phyloP scores from a whole-genome alignment of 192 early-diverging fungal species.

The Phlyctochytrium planicorne region DNA sequence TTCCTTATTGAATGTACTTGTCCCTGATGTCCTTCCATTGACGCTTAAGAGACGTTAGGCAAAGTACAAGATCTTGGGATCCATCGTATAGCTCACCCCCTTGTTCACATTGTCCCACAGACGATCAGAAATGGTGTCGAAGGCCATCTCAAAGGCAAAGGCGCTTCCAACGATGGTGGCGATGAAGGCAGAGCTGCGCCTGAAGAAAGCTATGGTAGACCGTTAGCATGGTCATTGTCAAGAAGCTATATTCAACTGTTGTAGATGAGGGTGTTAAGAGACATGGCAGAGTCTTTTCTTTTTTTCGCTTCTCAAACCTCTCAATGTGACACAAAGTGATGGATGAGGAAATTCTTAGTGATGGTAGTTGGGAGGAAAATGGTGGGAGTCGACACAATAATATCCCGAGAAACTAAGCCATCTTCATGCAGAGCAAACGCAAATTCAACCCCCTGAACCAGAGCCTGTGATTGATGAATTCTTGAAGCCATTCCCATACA shows the following conservation, averaged over 20 bases:
- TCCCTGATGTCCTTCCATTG: constrained; percentile 83
- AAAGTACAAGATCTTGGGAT: background rate
- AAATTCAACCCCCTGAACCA: no score
- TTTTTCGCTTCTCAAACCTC: no score
- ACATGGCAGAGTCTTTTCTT: background rate
- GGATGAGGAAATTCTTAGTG: constrained; percentile 1
- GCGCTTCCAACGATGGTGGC: constrained; percentile 65
- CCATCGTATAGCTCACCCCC: constrained; percentile 51
- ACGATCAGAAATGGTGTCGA: constrained; percentile 58
- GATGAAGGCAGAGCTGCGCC: constrained; percentile 70
- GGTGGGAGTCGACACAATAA: no score
- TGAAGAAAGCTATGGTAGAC: constrained; percentile 54
- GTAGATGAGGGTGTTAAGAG: background rate
- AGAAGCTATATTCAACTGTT: background rate
- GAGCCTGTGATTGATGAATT: background rate
- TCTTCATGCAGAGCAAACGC: no score
- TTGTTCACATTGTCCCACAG: constrained; percentile 74
- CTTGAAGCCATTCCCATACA: background rate
- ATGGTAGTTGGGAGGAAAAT: background rate
- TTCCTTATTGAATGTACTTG: constrained; percentile 57
- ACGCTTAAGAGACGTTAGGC: constrained; percentile 48
- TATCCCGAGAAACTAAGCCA: no score
- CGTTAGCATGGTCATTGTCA: background rate
- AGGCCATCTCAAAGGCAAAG: constrained; percentile 71
- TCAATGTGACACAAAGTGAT: background rate